Percentiles rank a stretch among this genome's conserved stretches.
Conservation (phyloP, 1,139 yeast genomes). For the Arxiozyma slooffiae region DNA sequence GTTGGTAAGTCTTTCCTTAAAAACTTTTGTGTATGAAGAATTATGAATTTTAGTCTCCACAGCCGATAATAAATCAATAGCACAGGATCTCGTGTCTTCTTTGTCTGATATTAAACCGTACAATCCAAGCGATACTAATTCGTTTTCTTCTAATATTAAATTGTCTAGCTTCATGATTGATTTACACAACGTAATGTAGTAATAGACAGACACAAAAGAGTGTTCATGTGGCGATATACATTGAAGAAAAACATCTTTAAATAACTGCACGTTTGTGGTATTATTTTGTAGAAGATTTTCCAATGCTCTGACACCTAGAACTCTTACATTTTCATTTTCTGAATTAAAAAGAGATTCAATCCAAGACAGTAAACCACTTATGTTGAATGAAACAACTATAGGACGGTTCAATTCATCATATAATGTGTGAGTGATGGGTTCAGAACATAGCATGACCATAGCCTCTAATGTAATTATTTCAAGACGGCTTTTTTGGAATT, state of each 20-base stretch:
- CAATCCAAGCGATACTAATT: conserved; percentile 28
- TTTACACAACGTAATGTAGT: conserved; percentile 62
- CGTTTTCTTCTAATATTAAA: conserved; percentile 28
- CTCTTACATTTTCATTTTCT: conserved; percentile 49
- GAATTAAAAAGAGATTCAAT: conserved; percentile 58
- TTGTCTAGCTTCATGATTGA: conserved; percentile 32
- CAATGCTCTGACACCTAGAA: conserved; percentile 64
- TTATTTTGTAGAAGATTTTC: conserved; percentile 56
- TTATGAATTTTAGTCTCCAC: conserved; percentile 28
- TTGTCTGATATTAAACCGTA: conserved; percentile 28
- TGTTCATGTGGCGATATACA: conserved; percentile 53
- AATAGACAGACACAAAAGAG: conserved; percentile 49
- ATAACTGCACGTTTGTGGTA: conserved; percentile 45
- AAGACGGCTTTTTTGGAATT: conserved; percentile 65
- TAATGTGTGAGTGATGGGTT: conserved; percentile 46
- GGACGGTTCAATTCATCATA: conserved; percentile 33
- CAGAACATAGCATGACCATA: conserved; percentile 72
- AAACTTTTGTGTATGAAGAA: conserved; percentile 30
- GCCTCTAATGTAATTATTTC: conserved; percentile 69
- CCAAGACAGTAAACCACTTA: conserved; percentile 65
- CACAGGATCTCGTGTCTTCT: conserved; percentile 27
- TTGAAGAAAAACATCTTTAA: conserved; percentile 53
- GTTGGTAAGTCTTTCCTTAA: conserved; percentile 29
- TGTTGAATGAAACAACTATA: conserved; percentile 55
- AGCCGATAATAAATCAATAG: conserved; percentile 28